Percentiles rank a stretch among this genome's conserved stretches.
These are phyloP conservation scores for Plectosphaerella plurivora DNA, from an alignment of 2,329 filamentous ascomycete species.

Conservation along the genomic window DNA sequence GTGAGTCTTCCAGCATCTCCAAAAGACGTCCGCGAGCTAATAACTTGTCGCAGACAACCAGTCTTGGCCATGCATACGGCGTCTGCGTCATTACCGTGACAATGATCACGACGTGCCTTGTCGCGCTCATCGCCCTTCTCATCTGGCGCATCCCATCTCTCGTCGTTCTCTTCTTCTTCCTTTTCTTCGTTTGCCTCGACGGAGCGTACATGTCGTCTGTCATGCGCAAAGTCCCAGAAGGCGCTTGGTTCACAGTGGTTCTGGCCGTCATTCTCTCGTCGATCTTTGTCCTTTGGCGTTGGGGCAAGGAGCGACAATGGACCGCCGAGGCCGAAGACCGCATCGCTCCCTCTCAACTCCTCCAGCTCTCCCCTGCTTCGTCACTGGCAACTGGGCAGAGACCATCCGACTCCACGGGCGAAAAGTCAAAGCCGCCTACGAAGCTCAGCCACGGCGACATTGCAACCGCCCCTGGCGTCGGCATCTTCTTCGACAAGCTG, in stretches of 20 bases:
- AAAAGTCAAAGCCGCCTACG: not conserved
- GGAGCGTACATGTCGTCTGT: conserved; percentile 66
- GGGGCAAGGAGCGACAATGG: conserved; percentile 77
- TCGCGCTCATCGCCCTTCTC: conserved; percentile 65
- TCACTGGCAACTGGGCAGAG: not conserved
- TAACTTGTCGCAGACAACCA: conserved; percentile 46
- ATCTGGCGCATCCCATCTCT: conserved; percentile 63
- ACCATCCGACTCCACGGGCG: not conserved
- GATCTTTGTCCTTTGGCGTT: conserved; percentile 72
- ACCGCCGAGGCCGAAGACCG: conserved; percentile 60
- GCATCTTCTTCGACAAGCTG: conserved; percentile 76
- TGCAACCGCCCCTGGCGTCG: conserved; percentile 43
- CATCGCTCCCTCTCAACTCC: conserved; percentile 40
- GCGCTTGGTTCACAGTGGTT: conserved; percentile 73
- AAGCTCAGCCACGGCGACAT: conserved; percentile 18
- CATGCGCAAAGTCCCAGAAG: conserved; percentile 67
- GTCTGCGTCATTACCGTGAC: conserved; percentile 78
- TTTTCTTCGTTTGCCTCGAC: conserved; percentile 63
- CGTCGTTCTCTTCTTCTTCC: conserved; percentile 57
- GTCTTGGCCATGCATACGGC: conserved; percentile 70
- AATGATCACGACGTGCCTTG: conserved; percentile 73
- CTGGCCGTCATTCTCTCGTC: conserved; percentile 57
- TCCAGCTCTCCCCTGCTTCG: conserved; percentile 10
- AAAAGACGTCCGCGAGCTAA: not conserved
- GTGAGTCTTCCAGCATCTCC: conserved; percentile 26